phyloP scores from a whole-genome alignment of 352 stramenopile species.

The Achlya hypogyna region DNA sequence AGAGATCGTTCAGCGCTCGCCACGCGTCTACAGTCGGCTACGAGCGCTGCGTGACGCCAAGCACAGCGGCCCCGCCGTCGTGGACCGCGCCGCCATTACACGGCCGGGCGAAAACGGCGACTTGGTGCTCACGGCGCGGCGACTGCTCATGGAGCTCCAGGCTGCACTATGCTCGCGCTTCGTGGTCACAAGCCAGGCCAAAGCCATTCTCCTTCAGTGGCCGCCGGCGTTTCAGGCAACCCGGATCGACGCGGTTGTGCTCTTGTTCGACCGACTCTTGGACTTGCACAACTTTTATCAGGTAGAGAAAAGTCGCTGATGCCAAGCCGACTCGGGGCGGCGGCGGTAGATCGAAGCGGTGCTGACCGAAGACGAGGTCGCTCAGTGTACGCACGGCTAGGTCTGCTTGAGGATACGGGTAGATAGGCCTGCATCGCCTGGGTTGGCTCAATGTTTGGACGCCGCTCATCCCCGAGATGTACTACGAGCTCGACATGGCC shows the following conservation, averaged over 20 bases:
- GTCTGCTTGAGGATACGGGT: neutral
- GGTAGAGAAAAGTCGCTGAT: too few relatives aligned
- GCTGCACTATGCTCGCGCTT: slow-evolving; percentile 53
- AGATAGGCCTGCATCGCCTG: slow-evolving; percentile 23
- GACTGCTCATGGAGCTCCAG: slow-evolving; percentile 56
- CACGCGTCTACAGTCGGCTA: neutral
- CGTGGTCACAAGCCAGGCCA: slow-evolving; percentile 45
- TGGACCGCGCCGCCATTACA: neutral
- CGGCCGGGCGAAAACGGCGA: neutral
- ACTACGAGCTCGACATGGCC: slow-evolving; percentile 55
- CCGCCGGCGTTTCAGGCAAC: slow-evolving; percentile 29
- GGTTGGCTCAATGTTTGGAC: slow-evolving; percentile 66
- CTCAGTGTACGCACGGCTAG: neutral
- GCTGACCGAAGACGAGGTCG: neutral
- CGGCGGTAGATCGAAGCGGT: neutral
- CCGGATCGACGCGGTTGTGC: neutral
- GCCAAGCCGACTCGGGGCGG: too few relatives aligned
- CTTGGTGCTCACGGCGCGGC: slow-evolving; percentile 27
- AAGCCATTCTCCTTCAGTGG: slow-evolving; percentile 39
- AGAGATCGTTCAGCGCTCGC: neutral
- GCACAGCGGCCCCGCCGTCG: neutral
- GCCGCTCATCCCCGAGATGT: slow-evolving; percentile 52
- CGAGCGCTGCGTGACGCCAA: neutral
- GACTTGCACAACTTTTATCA: neutral
- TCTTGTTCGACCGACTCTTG: neutral